Evolutionary conservation across 192 early-diverging fungal species (phyloP).

Genomic region (Geranomyces variabilis): DNA sequence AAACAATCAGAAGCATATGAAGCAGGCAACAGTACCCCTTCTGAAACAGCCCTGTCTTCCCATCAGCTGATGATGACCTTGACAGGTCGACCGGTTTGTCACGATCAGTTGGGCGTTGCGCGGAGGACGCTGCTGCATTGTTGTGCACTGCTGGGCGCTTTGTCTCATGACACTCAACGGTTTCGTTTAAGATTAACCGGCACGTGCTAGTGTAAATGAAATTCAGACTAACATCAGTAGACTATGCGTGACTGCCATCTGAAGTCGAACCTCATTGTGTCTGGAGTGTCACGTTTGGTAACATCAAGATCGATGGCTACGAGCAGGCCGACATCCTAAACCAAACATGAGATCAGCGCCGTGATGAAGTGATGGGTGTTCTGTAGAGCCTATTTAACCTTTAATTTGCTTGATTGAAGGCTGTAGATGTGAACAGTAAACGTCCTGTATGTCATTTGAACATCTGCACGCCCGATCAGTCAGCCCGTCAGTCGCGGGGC

Average conservation of each 20-base stretch:
- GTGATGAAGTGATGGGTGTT: not conserved
- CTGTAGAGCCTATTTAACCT: no score
- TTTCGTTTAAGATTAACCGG: constrained; percentile 15
- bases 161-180: not conserved
- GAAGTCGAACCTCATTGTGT: constrained; percentile 15
- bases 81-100: no score
- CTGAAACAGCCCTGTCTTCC: not conserved
- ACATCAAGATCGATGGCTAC: constrained; percentile 28
- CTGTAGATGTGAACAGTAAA: constrained; percentile 31
- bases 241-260: not conserved
- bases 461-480: constrained; percentile 25
- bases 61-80: no score
- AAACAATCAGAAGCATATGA: no score
- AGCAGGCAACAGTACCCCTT: not conserved
- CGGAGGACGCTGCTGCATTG: not conserved
- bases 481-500: no score
- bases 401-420: constrained; percentile 17
- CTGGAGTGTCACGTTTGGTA: constrained; percentile 23
- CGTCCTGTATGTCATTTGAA: constrained; percentile 8
- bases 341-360: not conserved
- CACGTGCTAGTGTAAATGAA: constrained; percentile 7
- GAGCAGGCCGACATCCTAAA: constrained; percentile 16
- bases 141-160: not conserved
- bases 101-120: no score
- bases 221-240: not conserved